phyloP scores from a whole-genome alignment of 495 filamentous ascomycete genomes.

The Darksidea phi region DNA sequence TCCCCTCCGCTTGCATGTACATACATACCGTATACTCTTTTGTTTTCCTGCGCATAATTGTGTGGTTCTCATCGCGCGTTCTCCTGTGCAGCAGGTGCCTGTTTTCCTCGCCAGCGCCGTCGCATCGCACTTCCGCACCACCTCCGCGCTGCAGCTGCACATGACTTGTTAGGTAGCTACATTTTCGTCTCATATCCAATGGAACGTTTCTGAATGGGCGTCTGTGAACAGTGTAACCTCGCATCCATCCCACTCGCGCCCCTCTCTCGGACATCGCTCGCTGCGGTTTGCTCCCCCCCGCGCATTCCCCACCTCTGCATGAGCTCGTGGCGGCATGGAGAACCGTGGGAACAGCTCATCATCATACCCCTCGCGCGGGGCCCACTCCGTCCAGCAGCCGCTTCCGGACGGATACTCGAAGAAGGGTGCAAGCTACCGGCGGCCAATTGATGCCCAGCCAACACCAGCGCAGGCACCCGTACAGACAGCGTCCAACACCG shows the following conservation, averaged over 20 bases:
- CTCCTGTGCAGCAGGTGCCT: too few species aligned
- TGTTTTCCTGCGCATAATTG: neutral
- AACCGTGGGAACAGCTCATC: slow-evolving; percentile 23
- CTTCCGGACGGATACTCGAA: slow-evolving; percentile 26
- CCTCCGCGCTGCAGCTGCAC: slow-evolving; percentile 11
- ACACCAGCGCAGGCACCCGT: slow-evolving; percentile 12
- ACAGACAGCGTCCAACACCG: slow-evolving; percentile 4
- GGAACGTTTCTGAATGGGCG: neutral
- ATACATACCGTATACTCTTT: neutral
- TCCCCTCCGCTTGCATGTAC: neutral
- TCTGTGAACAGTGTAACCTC: slow-evolving; percentile 6
- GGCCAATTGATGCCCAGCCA: slow-evolving; percentile 29
- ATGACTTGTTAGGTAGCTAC: slow-evolving; percentile 8
- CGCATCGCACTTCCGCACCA: slow-evolving; percentile 15
- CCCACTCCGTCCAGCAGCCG: slow-evolving; percentile 12
- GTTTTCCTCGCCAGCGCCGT: neutral
- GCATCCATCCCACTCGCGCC: neutral
- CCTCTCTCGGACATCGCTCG: neutral
- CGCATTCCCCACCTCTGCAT: slow-evolving; percentile 1
- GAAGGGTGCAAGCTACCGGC: slow-evolving; percentile 28
- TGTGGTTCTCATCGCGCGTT: neutral
- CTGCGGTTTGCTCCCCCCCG: neutral
- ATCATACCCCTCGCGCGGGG: slow-evolving; percentile 23
- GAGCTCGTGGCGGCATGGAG: slow-evolving; percentile 24
- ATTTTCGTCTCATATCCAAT: neutral